Percentiles rank a stretch among this genome's conserved stretches.
Evolutionary conservation across 331 rosid species (phyloP).

Genomic region (Malus hybrid): DNA sequence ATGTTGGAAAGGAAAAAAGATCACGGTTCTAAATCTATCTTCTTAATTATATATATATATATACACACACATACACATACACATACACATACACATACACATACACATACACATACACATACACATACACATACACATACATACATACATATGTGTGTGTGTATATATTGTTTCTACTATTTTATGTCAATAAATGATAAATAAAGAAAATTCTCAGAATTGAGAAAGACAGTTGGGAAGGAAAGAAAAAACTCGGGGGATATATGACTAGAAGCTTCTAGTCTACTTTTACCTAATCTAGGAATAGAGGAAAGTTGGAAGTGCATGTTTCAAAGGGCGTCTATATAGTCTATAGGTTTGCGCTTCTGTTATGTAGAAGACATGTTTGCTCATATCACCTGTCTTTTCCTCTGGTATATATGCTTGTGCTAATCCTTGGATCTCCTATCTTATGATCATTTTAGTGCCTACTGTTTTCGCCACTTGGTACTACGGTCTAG

Average conservation of each 20-base stretch:
- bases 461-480: no score
- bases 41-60: no score
- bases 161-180: background rate
- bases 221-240: background rate
- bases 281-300: background rate
- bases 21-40: slow-evolving; percentile 38
- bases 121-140: no score
- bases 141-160: background rate
- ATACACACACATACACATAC: background rate
- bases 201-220: background rate
- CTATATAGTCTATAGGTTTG: background rate
- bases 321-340: background rate
- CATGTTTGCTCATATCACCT: background rate
- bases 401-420: background rate
- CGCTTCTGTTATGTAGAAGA: background rate
- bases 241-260: background rate
- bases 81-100: no score
- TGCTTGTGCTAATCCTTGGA: background rate
- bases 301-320: background rate
- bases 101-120: accelerated
- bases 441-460: background rate
- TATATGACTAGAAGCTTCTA: background rate
- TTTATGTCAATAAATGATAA: background rate
- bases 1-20: slow-evolving; percentile 67
- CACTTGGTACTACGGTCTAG: no score